Evolutionary conservation across 768 basidiomycete species (phyloP).

Genomic region (Lactifluus subvellereus): DNA sequence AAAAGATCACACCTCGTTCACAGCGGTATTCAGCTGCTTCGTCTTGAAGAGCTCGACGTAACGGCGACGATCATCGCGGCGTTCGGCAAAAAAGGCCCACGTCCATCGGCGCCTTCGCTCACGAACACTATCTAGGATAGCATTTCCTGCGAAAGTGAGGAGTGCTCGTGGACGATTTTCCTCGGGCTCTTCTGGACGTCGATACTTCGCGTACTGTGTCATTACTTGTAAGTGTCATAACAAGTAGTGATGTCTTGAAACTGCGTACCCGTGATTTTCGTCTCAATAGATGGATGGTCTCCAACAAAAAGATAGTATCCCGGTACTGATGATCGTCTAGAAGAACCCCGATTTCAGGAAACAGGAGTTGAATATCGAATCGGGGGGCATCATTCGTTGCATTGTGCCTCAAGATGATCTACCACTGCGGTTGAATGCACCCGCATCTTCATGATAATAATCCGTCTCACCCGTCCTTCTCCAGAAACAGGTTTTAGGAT

Average conservation of each 20-base stretch:
- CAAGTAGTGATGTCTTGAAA: constrained; percentile 20
- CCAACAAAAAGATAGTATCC: constrained; percentile 85
- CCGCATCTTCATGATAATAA: constrained; percentile 1
- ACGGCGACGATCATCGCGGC: constrained; percentile 77
- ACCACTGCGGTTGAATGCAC: constrained; percentile 3
- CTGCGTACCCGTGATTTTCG: constrained; percentile 65
- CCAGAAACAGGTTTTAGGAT: constrained; percentile 94
- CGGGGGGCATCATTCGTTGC: constrained; percentile 69
- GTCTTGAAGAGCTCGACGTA: constrained; percentile 86
- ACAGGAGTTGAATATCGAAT: constrained; percentile 80
- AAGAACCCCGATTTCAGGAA: constrained; percentile 89
- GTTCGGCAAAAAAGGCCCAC: constrained; percentile 84
- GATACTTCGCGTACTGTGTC: constrained; percentile 74
- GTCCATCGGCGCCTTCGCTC: constrained; percentile 84
- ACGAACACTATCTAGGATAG: constrained; percentile 77
- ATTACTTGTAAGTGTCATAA: constrained; percentile 15
- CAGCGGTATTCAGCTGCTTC: constrained; percentile 50
- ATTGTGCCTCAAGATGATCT: constrained; percentile 82
- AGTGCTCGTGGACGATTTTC: constrained; percentile 60
- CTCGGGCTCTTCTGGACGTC: constrained; percentile 55
- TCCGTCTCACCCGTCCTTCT: constrained; percentile 68
- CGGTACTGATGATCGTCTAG: constrained; percentile 93
- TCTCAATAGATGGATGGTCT: constrained; percentile 95
- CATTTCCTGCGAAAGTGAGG: constrained; percentile 69
- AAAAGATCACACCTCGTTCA: constrained; percentile 44